Percentiles rank a stretch among this genome's conserved stretches.
Evolutionary conservation across 75 land plant genomes (phyloP).

Genomic region (Larix kaempferi): DNA sequence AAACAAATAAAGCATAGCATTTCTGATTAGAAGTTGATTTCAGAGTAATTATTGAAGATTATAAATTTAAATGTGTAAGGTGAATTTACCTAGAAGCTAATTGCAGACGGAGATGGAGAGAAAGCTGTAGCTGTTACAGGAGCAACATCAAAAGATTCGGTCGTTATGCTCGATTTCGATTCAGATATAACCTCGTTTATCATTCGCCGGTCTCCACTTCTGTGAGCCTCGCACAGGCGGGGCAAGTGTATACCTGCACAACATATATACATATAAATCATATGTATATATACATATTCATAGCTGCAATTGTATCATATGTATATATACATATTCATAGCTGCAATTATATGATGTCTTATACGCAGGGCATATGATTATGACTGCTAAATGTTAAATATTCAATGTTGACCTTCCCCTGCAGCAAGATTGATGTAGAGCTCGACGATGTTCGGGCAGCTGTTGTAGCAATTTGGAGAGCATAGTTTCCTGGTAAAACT

Average conservation of each 20-base stretch:
- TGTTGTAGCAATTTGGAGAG: conserved; percentile 46
- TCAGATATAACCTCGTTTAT: conserved; percentile 1
- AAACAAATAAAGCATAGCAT: too few relatives aligned
- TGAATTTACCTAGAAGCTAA: too few relatives aligned
- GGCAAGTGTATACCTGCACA: conserved; percentile 20
- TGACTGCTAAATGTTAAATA: too few relatives aligned
- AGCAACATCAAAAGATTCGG: background rate
- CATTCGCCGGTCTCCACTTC: conserved; percentile 7
- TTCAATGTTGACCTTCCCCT: conserved; percentile 78
- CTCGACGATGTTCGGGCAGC: conserved; percentile 67
- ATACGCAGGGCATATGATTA: too few relatives aligned
- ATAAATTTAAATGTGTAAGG: too few relatives aligned
- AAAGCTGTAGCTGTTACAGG: too few relatives aligned
- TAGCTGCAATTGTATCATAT: too few relatives aligned
- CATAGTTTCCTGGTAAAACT: conserved; percentile 50
- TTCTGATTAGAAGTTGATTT: too few relatives aligned
- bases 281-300: too few relatives aligned
- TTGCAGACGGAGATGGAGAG: background rate
- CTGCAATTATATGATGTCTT: background rate
- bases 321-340: too few relatives aligned
- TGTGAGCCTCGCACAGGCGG: conserved; percentile 10
- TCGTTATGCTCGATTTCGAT: background rate
- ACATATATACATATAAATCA: background rate
- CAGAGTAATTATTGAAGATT: too few relatives aligned
- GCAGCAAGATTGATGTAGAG: conserved; percentile 73